Conservation (phyloP, 257 asterid genomes). For the Jasminum sambac region DNA sequence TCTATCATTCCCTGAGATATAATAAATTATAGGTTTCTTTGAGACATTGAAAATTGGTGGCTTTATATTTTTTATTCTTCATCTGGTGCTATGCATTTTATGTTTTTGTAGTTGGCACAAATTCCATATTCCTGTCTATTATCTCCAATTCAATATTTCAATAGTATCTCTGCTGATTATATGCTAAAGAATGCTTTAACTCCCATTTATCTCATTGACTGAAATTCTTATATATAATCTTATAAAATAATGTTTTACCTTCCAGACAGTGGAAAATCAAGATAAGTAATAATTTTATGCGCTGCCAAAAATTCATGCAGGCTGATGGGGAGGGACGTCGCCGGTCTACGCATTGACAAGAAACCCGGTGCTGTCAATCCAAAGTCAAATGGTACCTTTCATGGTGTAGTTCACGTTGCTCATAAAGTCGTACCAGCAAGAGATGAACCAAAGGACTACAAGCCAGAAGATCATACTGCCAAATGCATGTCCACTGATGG, state of each 20-base stretch:
- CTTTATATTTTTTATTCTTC: not conserved
- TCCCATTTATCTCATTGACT: not conserved
- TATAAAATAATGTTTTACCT: not conserved
- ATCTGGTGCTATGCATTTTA: not conserved
- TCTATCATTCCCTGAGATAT: not conserved
- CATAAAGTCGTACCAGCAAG: slow-evolving; percentile 36
- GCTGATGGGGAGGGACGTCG: slow-evolving; percentile 57
- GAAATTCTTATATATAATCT: not conserved
- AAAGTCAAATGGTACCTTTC: slow-evolving; percentile 44
- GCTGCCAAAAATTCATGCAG: slow-evolving; percentile 30
- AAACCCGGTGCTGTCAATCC: slow-evolving; percentile 27
- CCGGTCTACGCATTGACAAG: slow-evolving; percentile 48
- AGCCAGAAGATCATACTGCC: slow-evolving; percentile 33
- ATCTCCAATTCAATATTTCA: not conserved
- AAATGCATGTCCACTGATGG: slow-evolving; percentile 34
- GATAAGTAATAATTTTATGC: slow-evolving; percentile 9
- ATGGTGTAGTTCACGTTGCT: slow-evolving; percentile 37
- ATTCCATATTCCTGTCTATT: not conserved
- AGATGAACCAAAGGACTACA: slow-evolving; percentile 31
- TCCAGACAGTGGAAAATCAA: not conserved
- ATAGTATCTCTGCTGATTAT: not conserved
- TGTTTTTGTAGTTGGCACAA: not conserved
- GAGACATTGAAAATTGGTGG: not conserved
- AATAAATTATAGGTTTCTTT: not conserved
- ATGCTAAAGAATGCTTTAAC: not conserved